These are phyloP conservation scores for Cicer judaicum DNA, from an alignment of 306 rosid species.

Conservation along the genomic window DNA sequence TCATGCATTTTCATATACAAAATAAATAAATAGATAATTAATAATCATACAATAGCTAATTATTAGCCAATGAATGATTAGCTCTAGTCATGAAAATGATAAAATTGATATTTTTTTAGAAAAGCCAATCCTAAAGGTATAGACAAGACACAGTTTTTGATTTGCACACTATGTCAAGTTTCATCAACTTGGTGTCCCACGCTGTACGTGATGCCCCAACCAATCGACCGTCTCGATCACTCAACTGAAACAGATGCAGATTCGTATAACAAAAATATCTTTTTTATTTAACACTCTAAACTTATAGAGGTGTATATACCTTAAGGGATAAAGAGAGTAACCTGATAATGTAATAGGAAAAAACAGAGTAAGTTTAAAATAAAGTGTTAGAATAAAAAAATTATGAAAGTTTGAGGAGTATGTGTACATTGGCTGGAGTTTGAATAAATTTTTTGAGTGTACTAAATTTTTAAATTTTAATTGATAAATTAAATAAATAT, in stretches of 20 bases:
- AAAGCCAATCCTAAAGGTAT: constrained; percentile 19
- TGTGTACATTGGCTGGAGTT: too few species aligned
- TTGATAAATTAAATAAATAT: too few species aligned
- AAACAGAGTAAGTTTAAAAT: too few species aligned
- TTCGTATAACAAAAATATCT: background rate
- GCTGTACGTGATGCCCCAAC: constrained; percentile 14
- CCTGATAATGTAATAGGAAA: too few species aligned
- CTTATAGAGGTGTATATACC: too few species aligned
- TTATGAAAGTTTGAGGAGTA: too few species aligned
- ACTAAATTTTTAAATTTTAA: too few species aligned
- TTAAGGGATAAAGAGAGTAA: too few species aligned
- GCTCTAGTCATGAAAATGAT: background rate
- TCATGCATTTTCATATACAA: background rate
- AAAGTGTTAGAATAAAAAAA: too few species aligned
- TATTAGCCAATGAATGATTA: constrained; percentile 12
- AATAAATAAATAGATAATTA: background rate
- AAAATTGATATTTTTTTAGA: background rate
- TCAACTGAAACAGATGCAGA: constrained; percentile 34
- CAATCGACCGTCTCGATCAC: constrained; percentile 36
- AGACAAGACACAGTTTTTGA: constrained; percentile 16
- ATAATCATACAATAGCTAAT: background rate
- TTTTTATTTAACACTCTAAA: too few species aligned
- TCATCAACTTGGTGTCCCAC: constrained; percentile 35
- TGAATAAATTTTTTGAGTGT: too few species aligned
- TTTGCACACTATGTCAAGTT: constrained; percentile 34